These are phyloP conservation scores for Xylariaceae sp. DNA, from an alignment of 2,329 filamentous ascomycete species.

Conservation along the genomic window DNA sequence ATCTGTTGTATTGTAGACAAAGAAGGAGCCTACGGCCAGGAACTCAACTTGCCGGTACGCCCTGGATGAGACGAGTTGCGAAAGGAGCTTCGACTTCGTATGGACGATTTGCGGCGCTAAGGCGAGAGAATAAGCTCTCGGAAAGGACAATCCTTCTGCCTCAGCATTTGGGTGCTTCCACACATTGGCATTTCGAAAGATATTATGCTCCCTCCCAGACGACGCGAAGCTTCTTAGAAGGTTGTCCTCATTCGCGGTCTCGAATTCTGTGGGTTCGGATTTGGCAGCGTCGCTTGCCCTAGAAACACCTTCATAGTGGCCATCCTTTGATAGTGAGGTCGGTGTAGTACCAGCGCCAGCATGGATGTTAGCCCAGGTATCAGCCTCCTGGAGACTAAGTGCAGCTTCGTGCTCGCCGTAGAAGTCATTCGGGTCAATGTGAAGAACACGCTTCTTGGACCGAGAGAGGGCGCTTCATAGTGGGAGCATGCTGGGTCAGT, in stretches of 20 bases:
- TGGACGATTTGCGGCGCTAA: slow-evolving; percentile 89
- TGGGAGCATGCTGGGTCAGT: slow-evolving; percentile 69
- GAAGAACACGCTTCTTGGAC: slow-evolving; percentile 88
- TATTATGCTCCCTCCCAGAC: slow-evolving; percentile 7
- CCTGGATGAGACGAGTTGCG: slow-evolving; percentile 84
- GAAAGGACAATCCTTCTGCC: slow-evolving; percentile 58
- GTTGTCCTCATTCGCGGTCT: neutral
- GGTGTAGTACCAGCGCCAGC: slow-evolving; percentile 30
- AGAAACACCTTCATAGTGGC: neutral
- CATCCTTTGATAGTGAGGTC: neutral
- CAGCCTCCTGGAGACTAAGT: slow-evolving; percentile 81
- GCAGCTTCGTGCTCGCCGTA: slow-evolving; percentile 89
- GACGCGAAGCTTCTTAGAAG: neutral
- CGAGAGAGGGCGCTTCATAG: slow-evolving; percentile 83
- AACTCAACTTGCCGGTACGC: slow-evolving; percentile 93
- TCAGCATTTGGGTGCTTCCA: slow-evolving; percentile 46
- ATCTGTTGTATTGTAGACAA: slow-evolving; percentile 65
- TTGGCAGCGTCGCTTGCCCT: neutral
- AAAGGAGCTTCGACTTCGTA: slow-evolving; percentile 77
- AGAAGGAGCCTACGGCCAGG: slow-evolving; percentile 91
- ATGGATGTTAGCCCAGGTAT: slow-evolving; percentile 69
- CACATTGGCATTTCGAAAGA: slow-evolving; percentile 49
- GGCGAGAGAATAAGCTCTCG: slow-evolving; percentile 81
- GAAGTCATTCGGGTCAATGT: slow-evolving; percentile 85
- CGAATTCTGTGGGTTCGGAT: neutral